Evolutionary conservation across 2,329 filamentous ascomycete species (phyloP).

Genomic region (Phaeosphaeria sp.): DNA sequence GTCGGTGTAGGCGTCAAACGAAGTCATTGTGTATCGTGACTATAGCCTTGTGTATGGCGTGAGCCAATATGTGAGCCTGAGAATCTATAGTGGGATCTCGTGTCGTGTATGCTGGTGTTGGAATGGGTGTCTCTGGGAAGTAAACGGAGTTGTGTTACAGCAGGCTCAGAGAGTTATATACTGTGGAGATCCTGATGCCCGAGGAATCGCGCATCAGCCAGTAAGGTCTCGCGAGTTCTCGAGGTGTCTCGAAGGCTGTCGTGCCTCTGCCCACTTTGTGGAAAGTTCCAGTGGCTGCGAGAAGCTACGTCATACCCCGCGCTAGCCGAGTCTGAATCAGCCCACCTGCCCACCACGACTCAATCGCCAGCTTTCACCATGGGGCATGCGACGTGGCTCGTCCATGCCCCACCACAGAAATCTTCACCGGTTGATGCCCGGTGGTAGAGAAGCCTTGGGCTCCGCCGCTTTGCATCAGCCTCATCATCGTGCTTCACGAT

Average conservation of each 20-base stretch:
- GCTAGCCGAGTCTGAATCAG: background rate
- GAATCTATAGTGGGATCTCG: slow-evolving; percentile 17
- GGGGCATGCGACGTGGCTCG: background rate
- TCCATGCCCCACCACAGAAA: background rate
- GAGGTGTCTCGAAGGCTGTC: slow-evolving; percentile 23
- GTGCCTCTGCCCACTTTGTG: slow-evolving; percentile 24
- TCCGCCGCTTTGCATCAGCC: background rate
- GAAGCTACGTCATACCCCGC: slow-evolving; percentile 6
- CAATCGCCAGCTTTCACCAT: background rate
- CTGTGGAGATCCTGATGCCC: slow-evolving; percentile 5
- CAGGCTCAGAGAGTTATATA: slow-evolving; percentile 34
- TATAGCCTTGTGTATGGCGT: slow-evolving; percentile 27
- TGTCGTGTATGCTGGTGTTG: slow-evolving; percentile 14
- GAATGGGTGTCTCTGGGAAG: slow-evolving; percentile 19
- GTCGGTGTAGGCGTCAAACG: slow-evolving; percentile 91
- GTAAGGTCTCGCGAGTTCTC: slow-evolving; percentile 34
- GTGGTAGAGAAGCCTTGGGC: background rate
- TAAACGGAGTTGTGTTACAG: slow-evolving; percentile 2
- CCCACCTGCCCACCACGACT: background rate
- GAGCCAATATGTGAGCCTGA: slow-evolving; percentile 20
- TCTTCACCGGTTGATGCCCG: background rate
- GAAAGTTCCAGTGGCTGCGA: slow-evolving; percentile 30
- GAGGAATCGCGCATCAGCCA: slow-evolving; percentile 29
- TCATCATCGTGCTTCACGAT: background rate
- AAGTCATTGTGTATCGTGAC: slow-evolving; percentile 64